Conservation (phyloP, 768 basidiomycete genomes). For the Naematelia aurantialba region DNA sequence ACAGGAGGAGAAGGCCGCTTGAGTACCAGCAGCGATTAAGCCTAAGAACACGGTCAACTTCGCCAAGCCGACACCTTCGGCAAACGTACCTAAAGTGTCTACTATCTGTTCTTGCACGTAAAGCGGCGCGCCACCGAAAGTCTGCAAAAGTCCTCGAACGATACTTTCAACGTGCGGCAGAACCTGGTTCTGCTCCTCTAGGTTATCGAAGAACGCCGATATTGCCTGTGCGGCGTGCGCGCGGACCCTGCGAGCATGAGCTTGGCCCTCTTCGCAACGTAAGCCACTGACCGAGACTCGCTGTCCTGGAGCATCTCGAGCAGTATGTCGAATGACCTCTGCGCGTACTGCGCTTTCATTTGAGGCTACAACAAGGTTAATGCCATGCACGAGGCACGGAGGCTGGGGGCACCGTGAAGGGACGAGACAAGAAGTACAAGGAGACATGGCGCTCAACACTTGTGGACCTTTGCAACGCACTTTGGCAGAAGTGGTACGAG, state of each 20-base stretch:
- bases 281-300: slow-evolving; percentile 60
- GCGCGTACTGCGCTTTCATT: not conserved
- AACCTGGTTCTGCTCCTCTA: slow-evolving; percentile 65
- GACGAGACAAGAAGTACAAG: too few species aligned
- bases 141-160: slow-evolving; percentile 60
- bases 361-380: not conserved
- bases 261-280: slow-evolving; percentile 1
- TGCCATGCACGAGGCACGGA: too few species aligned
- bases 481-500: slow-evolving; percentile 54
- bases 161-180: slow-evolving; percentile 75
- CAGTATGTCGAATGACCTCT: slow-evolving; percentile 56
- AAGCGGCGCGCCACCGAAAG: slow-evolving; percentile 18
- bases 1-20: slow-evolving; percentile 60
- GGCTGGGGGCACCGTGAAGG: too few species aligned
- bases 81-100: slow-evolving; percentile 59
- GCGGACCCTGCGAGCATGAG: slow-evolving; percentile 61
- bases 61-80: not conserved
- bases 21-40: slow-evolving; percentile 83
- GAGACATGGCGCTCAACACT: too few species aligned
- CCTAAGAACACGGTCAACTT: slow-evolving; percentile 50
- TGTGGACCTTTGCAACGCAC: not conserved
- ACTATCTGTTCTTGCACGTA: slow-evolving; percentile 87
- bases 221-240: slow-evolving; percentile 72
- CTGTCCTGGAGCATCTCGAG: slow-evolving; percentile 72
- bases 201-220: slow-evolving; percentile 81